Conservation (phyloP, 2,329 filamentous ascomycete species). For the Aspergillus sp. region DNA sequence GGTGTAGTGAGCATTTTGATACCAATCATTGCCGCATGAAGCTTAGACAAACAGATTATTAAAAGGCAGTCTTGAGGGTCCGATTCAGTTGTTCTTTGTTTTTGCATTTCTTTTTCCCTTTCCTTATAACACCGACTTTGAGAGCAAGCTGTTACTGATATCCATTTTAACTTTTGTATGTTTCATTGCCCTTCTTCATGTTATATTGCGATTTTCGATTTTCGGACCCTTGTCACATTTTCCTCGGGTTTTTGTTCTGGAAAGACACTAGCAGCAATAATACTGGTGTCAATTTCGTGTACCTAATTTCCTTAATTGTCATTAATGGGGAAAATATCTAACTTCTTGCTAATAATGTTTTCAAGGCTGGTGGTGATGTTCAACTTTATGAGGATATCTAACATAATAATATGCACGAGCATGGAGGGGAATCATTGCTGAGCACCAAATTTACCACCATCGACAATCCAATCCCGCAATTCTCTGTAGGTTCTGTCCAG, state of each 20-base stretch:
- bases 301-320: constrained; percentile 29
- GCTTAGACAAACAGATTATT: constrained; percentile 6
- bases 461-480: constrained; percentile 46
- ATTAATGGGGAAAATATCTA: constrained; percentile 18
- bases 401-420: neutral
- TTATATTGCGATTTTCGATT: constrained; percentile 11
- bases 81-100: constrained; percentile 8
- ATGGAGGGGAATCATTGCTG: constrained; percentile 9
- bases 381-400: neutral
- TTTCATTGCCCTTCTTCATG: constrained; percentile 15
- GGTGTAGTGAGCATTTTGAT: constrained; percentile 13
- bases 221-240: constrained; percentile 12
- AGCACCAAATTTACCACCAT: constrained; percentile 28
- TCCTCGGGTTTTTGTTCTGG: constrained; percentile 15
- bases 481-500: constrained; percentile 49
- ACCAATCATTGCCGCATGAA: constrained; percentile 8
- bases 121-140: constrained; percentile 1
- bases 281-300: constrained; percentile 24
- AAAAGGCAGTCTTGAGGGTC: constrained; percentile 11
- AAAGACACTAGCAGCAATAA: constrained; percentile 17
- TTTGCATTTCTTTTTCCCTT: constrained; percentile 9
- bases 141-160: constrained; percentile 32
- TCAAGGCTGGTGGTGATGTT: neutral
- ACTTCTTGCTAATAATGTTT: constrained; percentile 3
- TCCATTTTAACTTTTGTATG: constrained; percentile 26